phyloP scores from a whole-genome alignment of 208 protist species.

The Trypanosoma cruzi region DNA sequence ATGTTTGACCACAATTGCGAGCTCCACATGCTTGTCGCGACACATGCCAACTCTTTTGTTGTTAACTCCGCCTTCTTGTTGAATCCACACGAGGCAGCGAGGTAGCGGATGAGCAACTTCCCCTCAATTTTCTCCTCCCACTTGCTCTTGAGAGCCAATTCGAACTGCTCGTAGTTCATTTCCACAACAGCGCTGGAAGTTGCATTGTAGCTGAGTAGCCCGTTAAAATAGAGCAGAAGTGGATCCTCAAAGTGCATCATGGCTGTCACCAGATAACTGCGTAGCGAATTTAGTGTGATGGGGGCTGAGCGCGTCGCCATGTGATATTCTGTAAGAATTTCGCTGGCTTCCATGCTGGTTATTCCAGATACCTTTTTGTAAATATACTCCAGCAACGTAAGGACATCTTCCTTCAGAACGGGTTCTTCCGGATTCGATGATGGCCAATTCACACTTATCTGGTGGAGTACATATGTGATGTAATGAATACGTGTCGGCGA shows the following conservation, averaged over 20 bases:
- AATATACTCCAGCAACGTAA: constrained; percentile 77
- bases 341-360: constrained; percentile 58
- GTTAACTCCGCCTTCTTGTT: constrained; percentile 59
- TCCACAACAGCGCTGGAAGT: constrained; percentile 44
- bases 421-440: constrained; percentile 64
- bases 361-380: constrained; percentile 63
- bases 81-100: constrained; percentile 68
- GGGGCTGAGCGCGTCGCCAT: constrained; percentile 75
- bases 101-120: constrained; percentile 67
- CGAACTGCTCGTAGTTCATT: constrained; percentile 72
- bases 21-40: constrained; percentile 77
- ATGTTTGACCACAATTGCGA: constrained; percentile 59
- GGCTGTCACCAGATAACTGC: constrained; percentile 62
- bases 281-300: constrained; percentile 74
- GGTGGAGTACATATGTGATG: constrained; percentile 78
- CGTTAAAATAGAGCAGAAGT: constrained; percentile 76
- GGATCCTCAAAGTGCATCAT: constrained; percentile 88
- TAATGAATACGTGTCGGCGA: constrained; percentile 86
- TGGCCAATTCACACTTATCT: constrained; percentile 87
- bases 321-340: constrained; percentile 75
- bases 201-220: constrained; percentile 60
- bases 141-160: constrained; percentile 45
- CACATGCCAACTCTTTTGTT: constrained; percentile 63
- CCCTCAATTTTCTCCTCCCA: constrained; percentile 67
- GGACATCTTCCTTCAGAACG: constrained; percentile 60